Conservation (phyloP, 805 yeast genomes). For the Wickerhamomyces hampshirensis region DNA sequence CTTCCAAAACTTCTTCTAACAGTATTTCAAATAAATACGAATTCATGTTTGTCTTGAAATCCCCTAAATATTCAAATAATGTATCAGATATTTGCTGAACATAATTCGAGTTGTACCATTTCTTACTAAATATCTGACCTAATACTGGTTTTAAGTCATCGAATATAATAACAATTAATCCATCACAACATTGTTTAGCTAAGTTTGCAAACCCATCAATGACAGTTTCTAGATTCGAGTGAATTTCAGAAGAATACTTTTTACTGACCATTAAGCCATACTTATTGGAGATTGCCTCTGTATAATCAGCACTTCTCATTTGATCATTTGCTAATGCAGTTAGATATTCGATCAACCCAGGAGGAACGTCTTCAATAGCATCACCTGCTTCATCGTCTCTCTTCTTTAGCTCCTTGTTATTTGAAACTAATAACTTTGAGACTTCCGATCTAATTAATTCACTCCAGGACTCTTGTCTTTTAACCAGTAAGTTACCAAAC, state of each 20-base stretch:
- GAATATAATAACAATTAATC: constrained; percentile 54
- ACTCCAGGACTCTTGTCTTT: constrained; percentile 63
- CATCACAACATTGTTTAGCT: constrained; percentile 58
- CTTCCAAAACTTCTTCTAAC: constrained; percentile 49
- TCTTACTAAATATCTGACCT: constrained; percentile 55
- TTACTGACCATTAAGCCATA: constrained; percentile 63
- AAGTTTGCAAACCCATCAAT: constrained; percentile 77
- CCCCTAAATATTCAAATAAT: constrained; percentile 67
- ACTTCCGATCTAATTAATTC: constrained; percentile 51
- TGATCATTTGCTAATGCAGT: constrained; percentile 85
- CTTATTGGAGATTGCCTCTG: constrained; percentile 65
- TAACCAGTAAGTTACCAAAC: constrained; percentile 55
- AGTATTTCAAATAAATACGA: constrained; percentile 50
- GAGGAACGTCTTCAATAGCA: constrained; percentile 44
- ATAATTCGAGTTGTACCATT: constrained; percentile 56
- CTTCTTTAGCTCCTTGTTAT: constrained; percentile 18
- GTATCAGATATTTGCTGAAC: constrained; percentile 67
- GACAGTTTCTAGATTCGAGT: constrained; percentile 52
- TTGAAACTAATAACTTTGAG: constrained; percentile 26
- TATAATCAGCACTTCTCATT: constrained; percentile 60
- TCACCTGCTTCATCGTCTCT: constrained; percentile 32
- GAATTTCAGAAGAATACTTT: constrained; percentile 56
- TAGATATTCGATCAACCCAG: constrained; percentile 76
- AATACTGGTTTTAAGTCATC: constrained; percentile 67
- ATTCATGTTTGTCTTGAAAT: constrained; percentile 49